Evolutionary conservation across 495 filamentous ascomycete species (phyloP).

Genomic region (Glarea lozoyensis): DNA sequence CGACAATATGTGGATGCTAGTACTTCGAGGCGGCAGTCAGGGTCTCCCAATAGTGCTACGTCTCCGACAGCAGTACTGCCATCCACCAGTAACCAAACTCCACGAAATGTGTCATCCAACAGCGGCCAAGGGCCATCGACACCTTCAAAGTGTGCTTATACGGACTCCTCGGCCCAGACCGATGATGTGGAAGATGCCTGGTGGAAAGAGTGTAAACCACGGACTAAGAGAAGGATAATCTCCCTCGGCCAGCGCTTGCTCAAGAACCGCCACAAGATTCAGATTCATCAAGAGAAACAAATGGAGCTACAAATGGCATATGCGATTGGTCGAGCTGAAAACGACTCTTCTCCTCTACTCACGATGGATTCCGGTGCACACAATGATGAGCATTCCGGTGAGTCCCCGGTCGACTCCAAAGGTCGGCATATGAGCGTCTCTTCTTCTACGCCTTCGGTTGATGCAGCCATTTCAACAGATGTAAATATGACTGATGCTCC

Average conservation of each 20-base stretch:
- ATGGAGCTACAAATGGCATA: not conserved
- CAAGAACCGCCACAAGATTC: slow-evolving; percentile 31
- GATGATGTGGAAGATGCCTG: slow-evolving; percentile 36
- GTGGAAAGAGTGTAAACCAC: slow-evolving; percentile 27
- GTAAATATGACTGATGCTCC: slow-evolving; percentile 16
- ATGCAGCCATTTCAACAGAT: slow-evolving; percentile 8
- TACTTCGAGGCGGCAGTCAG: slow-evolving; percentile 37
- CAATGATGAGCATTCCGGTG: slow-evolving; percentile 8
- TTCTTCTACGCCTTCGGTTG: slow-evolving; percentile 13
- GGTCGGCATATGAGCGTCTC: slow-evolving; percentile 12
- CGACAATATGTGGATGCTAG: slow-evolving; percentile 40
- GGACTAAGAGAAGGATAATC: slow-evolving; percentile 31
- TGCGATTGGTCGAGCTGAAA: not conserved
- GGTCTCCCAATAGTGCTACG: slow-evolving; percentile 32
- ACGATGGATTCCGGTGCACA: slow-evolving; percentile 15
- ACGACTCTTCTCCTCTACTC: slow-evolving; percentile 1
- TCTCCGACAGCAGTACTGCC: slow-evolving; percentile 25
- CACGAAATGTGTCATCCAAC: not conserved
- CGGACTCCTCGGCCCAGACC: slow-evolving; percentile 39
- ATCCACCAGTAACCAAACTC: slow-evolving; percentile 7
- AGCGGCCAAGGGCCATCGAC: slow-evolving; percentile 25
- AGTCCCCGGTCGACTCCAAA: slow-evolving; percentile 12
- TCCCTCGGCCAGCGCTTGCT: slow-evolving; percentile 39
- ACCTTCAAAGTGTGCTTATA: slow-evolving; percentile 26
- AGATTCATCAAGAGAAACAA: not conserved